Base-by-base conservation (phyloP, 352 stramenopile species). In the Globisporangium ultimum region DNA sequence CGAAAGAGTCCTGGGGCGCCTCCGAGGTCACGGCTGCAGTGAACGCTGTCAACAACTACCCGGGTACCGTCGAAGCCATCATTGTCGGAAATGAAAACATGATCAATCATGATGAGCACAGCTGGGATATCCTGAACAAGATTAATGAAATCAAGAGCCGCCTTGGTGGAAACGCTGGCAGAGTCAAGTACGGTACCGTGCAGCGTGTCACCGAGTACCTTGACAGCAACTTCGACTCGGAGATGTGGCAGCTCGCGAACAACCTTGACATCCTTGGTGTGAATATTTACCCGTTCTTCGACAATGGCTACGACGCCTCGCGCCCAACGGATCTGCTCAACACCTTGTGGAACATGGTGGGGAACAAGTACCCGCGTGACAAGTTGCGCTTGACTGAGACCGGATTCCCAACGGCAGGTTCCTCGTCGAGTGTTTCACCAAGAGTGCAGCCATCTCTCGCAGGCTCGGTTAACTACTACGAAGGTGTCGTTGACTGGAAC, bases 281-380 rank as follows among this genome's bases (percentile, higher is more conserved):
- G 48, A 74, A 77, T 55, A 77, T 77, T 51, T 74, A 77, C 58
- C 66, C 66, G 32, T 77, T 77, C 55, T 77, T 72, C 43, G 57
- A 64, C 42, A 55, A 49, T 6, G 47, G 50, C 22, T 74, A 66
- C 53, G 49, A 71, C 47, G 3, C 24, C 21, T 28, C 28, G 5
- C 52, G 65, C 14, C 64, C 64, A 1, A 34, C 46, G 17, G 50
- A 21, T 3, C n/a, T 71, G 36, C 50, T 76, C 13, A 53, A 70
- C 48, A 12, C 49, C 0, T 54, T 60, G 20, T 76, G 68, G 68
- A 46, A 66, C 7, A 32, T 58, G n/a, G 53, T 71, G 13, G 53
- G 55, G 20, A 58, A 32, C 14, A 62, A 61, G 20, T 80, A 65
- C 56, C 53, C 60, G 7, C 20, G 22, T 20, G 46, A 61, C 38